Conservation (phyloP, 208 protist species). For the Blastocrithidia nonstop region DNA sequence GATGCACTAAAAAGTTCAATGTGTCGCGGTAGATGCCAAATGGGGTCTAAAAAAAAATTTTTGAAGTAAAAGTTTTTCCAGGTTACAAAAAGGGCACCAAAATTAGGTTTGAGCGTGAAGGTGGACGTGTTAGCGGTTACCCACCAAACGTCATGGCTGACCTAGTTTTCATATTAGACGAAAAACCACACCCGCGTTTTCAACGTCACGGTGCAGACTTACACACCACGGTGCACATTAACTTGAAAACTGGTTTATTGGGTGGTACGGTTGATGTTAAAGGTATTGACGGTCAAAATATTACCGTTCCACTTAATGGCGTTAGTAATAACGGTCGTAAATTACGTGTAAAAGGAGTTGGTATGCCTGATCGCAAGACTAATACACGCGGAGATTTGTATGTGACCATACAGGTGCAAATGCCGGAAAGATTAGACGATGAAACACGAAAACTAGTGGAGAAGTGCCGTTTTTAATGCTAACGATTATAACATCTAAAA, state of each 20-base stretch:
- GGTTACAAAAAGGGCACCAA: conserved; percentile 96
- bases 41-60: conserved; percentile 71
- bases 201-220: conserved; percentile 80
- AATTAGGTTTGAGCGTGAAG: conserved; percentile 85
- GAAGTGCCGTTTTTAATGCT: conserved; percentile 72
- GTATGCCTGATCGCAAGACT: conserved; percentile 65
- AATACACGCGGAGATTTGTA: conserved; percentile 58
- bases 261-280: conserved; percentile 52
- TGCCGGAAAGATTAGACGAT: conserved; percentile 59
- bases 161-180: conserved; percentile 92
- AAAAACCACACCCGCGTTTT: conserved; percentile 87
- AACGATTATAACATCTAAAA: too few species aligned
- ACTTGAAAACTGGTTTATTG: conserved; percentile 69
- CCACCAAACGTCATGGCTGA: conserved; percentile 86
- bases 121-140: conserved; percentile 68
- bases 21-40: conserved; percentile 71
- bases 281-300: conserved; percentile 37
- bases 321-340: conserved; percentile 65
- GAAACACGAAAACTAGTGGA: conserved; percentile 64
- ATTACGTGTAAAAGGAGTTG: conserved; percentile 41
- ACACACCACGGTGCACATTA: conserved; percentile 57
- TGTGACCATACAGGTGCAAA: conserved; percentile 53
- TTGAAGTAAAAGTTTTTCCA: conserved; percentile 88
- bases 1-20: conserved; percentile 89
- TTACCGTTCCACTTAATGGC: conserved; percentile 44